phyloP scores from a whole-genome alignment of 345 rosid species.

The Camelina laxa region DNA sequence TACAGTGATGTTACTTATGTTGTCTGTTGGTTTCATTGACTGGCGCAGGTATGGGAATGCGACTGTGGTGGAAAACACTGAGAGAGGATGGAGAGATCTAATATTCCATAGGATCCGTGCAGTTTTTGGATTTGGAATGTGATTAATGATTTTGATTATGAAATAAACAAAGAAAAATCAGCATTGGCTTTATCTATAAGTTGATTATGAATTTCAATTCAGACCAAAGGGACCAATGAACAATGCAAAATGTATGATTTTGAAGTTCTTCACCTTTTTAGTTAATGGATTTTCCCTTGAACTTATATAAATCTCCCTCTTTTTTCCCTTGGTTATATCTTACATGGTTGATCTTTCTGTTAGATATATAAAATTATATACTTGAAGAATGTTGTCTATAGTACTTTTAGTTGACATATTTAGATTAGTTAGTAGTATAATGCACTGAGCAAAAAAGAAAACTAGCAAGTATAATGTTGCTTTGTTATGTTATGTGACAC shows the following conservation, averaged over 20 bases:
- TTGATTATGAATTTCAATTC: conserved; percentile 27
- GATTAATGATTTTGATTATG: conserved; percentile 38
- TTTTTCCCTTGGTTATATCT: too few relatives aligned
- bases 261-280: conserved; percentile 1
- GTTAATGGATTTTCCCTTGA: conserved; percentile 28
- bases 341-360: too few relatives aligned
- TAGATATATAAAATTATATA: too few relatives aligned
- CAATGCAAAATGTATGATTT: conserved; percentile 36
- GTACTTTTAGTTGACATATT: too few relatives aligned
- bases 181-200: conserved; percentile 32
- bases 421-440: too few relatives aligned
- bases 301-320: not conserved
- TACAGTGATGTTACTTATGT: not conserved
- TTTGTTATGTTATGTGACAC: too few relatives aligned
- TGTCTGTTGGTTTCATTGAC: conserved; percentile 11
- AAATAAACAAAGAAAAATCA: conserved; percentile 30
- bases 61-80: conserved; percentile 91
- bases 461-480: too few relatives aligned
- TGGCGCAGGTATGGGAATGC: conserved; percentile 90
- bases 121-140: conserved; percentile 85
- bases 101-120: conserved; percentile 89
- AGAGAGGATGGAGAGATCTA: conserved; percentile 96
- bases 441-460: too few relatives aligned
- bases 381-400: not conserved
- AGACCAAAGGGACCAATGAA: conserved; percentile 9